Conservation (phyloP, 2,329 filamentous ascomycete species). For the Lachnellula willkommii region DNA sequence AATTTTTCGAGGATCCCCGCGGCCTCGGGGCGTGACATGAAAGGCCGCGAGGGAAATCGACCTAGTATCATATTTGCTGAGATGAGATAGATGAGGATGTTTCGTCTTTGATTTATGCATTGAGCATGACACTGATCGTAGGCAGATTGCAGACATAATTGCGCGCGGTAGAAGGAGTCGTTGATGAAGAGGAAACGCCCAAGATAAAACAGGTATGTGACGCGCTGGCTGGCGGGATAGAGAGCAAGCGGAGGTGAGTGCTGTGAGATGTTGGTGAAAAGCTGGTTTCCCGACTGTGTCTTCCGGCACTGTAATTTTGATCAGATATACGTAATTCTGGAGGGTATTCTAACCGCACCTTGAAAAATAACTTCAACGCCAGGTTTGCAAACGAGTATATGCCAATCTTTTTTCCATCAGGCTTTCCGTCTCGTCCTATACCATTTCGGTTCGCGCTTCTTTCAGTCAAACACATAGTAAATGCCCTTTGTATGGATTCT, state of each 20-base stretch:
- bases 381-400: constrained; percentile 92
- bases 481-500: constrained; percentile 84
- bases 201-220: constrained; percentile 92
- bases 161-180: constrained; percentile 73
- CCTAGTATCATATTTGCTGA: constrained; percentile 79
- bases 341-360: constrained; percentile 43
- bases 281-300: constrained; percentile 76
- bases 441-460: constrained; percentile 58
- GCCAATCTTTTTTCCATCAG: constrained; percentile 78
- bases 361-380: constrained; percentile 81
- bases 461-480: constrained; percentile 84
- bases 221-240: constrained; percentile 80
- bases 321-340: constrained; percentile 6
- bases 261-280: constrained; percentile 82
- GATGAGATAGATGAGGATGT: constrained; percentile 80
- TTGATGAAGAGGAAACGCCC: constrained; percentile 85
- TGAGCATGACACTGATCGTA: constrained; percentile 73
- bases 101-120: constrained; percentile 67
- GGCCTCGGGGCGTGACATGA: constrained; percentile 69
- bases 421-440: constrained; percentile 50
- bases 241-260: constrained; percentile 74
- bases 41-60: constrained; percentile 64
- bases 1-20: constrained; percentile 61
- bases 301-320: constrained; percentile 59
- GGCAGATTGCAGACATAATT: constrained; percentile 68